These are phyloP conservation scores for Salicornia ramosissima DNA, from an alignment of 148 eudicot genomes.

Conservation along the genomic window DNA sequence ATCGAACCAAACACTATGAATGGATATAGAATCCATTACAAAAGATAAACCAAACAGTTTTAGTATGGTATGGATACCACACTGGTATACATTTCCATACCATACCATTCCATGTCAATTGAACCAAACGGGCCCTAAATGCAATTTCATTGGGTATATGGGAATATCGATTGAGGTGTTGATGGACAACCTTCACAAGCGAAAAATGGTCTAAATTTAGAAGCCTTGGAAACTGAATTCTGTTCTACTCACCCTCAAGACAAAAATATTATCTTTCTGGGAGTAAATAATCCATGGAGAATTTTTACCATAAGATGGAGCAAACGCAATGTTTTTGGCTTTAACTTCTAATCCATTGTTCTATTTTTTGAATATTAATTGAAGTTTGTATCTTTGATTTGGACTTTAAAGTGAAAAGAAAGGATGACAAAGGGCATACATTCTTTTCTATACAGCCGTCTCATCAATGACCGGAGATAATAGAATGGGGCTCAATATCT, in stretches of 20 bases:
- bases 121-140: background rate
- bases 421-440: too few relatives aligned
- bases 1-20: too few relatives aligned
- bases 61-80: too few relatives aligned
- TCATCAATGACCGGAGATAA: too few relatives aligned
- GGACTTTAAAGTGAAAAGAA: too few relatives aligned
- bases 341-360: background rate
- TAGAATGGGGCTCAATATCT: too few relatives aligned
- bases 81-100: too few relatives aligned
- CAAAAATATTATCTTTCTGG: constrained; percentile 10
- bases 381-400: too few relatives aligned
- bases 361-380: background rate
- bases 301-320: background rate
- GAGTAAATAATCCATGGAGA: background rate
- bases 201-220: background rate
- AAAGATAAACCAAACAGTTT: too few relatives aligned
- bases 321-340: constrained; percentile 1
- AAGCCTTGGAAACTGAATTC: constrained; percentile 4
- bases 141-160: background rate
- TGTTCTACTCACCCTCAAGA: constrained; percentile 14
- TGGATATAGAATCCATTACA: too few relatives aligned
- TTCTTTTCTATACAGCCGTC: too few relatives aligned
- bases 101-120: too few relatives aligned
- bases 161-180: constrained; percentile 17
- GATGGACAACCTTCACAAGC: background rate